Conservation (phyloP, 2,329 filamentous ascomycete genomes). For the Calycina marina region DNA sequence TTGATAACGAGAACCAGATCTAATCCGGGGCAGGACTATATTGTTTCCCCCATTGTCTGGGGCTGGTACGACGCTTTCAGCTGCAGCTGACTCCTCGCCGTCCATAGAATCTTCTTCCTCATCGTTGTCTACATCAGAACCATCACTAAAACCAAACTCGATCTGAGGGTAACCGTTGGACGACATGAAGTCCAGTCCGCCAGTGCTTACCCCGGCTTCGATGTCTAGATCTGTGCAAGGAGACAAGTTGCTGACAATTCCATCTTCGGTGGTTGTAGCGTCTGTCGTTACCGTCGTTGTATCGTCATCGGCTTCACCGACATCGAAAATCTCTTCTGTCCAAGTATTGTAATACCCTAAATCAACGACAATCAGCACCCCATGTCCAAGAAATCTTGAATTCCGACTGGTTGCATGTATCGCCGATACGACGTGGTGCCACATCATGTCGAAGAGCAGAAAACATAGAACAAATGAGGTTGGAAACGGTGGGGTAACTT, state of each 20-base stretch:
- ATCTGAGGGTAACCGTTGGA: slow-evolving; percentile 65
- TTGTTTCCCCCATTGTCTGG: slow-evolving; percentile 8
- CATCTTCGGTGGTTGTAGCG: slow-evolving; percentile 12
- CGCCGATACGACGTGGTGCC: too few relatives aligned
- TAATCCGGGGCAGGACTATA: slow-evolving; percentile 15
- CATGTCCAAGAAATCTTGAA: too few relatives aligned
- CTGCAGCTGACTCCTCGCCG: slow-evolving; percentile 28
- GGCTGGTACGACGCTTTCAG: slow-evolving; percentile 24
- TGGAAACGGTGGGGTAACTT: too few relatives aligned
- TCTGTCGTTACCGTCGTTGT: slow-evolving; percentile 31
- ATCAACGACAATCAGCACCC: too few relatives aligned
- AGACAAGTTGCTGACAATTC: slow-evolving; percentile 15
- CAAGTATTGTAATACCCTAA: slow-evolving; percentile 90
- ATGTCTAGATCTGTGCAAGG: slow-evolving; percentile 15
- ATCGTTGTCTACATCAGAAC: slow-evolving; percentile 31
- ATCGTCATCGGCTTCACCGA: slow-evolving; percentile 40
- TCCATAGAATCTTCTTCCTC: slow-evolving; percentile 30
- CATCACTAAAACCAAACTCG: slow-evolving; percentile 51
- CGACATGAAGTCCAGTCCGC: slow-evolving; percentile 86
- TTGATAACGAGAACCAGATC: slow-evolving; percentile 25
- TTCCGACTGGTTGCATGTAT: too few relatives aligned
- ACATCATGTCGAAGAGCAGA: too few relatives aligned
- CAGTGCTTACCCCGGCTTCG: slow-evolving; percentile 39
- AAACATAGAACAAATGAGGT: slow-evolving; percentile 1
- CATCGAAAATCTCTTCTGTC: slow-evolving; percentile 60